Percentiles rank a stretch among this genome's conserved stretches.
Conservation (phyloP, 2,329 filamentous ascomycete genomes). For the Penicillium corylophilum region DNA sequence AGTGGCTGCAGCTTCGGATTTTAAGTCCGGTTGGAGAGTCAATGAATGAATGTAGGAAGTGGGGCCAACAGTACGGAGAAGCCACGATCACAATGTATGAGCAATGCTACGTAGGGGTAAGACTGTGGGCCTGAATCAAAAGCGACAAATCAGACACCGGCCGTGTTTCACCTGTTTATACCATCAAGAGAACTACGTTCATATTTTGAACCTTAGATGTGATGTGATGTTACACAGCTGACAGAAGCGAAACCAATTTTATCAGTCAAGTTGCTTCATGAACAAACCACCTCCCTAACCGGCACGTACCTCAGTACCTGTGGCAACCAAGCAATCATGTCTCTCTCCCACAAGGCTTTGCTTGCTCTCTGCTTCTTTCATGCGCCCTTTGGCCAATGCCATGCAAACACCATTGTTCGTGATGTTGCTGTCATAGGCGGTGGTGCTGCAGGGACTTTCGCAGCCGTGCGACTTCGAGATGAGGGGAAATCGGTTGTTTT, state of each 20-base stretch:
- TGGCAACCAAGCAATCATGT: neutral
- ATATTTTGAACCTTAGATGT: neutral
- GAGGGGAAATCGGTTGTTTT: conserved; percentile 33
- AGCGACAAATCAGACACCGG: neutral
- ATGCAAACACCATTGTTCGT: conserved; percentile 14
- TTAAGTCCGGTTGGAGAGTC: neutral
- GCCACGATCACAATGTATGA: neutral
- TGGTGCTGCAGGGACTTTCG: conserved; percentile 10
- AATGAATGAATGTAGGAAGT: neutral
- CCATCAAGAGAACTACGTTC: neutral
- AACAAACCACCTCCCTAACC: neutral
- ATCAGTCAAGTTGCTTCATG: neutral
- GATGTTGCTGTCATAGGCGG: conserved; percentile 18
- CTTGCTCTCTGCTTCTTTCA: neutral
- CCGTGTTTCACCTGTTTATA: neutral
- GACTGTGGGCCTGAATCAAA: neutral
- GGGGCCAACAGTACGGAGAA: too few relatives aligned
- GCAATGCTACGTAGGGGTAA: neutral
- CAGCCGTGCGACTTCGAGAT: conserved; percentile 26
- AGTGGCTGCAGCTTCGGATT: neutral
- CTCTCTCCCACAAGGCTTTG: neutral
- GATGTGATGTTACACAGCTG: neutral
- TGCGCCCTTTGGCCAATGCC: conserved; percentile 12
- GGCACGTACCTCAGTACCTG: neutral
- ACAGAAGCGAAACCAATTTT: neutral